Conservation (phyloP, 768 basidiomycete species). For the Coprinopsis cinerea region DNA sequence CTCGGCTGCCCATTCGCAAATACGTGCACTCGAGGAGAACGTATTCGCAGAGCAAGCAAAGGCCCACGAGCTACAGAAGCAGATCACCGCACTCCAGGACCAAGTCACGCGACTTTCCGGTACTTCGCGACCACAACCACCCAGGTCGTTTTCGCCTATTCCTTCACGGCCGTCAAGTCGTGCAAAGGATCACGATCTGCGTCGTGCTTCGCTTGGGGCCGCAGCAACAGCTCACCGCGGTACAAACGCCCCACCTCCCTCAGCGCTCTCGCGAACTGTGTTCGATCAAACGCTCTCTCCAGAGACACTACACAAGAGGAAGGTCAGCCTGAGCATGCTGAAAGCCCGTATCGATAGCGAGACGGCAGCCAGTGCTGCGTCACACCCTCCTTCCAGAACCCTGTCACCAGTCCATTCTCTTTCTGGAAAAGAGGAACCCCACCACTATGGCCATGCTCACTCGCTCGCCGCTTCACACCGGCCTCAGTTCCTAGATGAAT, state of each 20-base stretch:
- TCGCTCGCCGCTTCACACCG: slow-evolving; percentile 35
- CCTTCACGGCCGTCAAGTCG: slow-evolving; percentile 45
- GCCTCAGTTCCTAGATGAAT: slow-evolving; percentile 80
- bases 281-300: slow-evolving; percentile 68
- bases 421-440: slow-evolving; percentile 12
- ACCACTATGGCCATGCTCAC: slow-evolving; percentile 18
- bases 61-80: slow-evolving; percentile 63
- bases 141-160: slow-evolving; percentile 42
- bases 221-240: slow-evolving; percentile 35
- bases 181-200: slow-evolving; percentile 27
- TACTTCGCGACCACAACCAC: slow-evolving; percentile 33
- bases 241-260: slow-evolving; percentile 27
- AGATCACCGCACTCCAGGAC: slow-evolving; percentile 58
- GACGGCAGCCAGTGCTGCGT: slow-evolving; percentile 35
- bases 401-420: slow-evolving; percentile 49
- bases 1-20: slow-evolving; percentile 72
- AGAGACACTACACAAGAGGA: slow-evolving; percentile 76
- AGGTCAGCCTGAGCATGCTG: slow-evolving; percentile 82
- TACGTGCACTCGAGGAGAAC: slow-evolving; percentile 67
- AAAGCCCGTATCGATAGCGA: slow-evolving; percentile 89
- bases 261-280: slow-evolving; percentile 43
- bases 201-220: slow-evolving; percentile 32
- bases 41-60: slow-evolving; percentile 70
- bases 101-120: slow-evolving; percentile 48
- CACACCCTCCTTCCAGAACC: slow-evolving; percentile 43